Conservation (phyloP, 768 basidiomycete species). For the Cystofilobasidium capitatum region DNA sequence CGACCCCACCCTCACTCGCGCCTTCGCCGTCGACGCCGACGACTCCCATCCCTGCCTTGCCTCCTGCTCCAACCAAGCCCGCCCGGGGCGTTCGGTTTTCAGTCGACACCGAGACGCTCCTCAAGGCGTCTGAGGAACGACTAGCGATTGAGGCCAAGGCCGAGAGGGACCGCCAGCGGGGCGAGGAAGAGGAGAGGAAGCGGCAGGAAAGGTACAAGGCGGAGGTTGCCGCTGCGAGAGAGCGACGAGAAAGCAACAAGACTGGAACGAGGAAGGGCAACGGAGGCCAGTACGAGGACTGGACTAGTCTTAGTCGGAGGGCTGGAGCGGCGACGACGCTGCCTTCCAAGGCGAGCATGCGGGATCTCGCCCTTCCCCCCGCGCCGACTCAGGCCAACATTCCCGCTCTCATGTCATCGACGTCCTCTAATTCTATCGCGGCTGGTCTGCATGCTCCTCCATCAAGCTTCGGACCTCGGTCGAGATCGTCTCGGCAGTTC, state of each 20-base stretch:
- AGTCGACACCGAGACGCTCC: conserved; percentile 9
- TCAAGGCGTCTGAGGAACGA: neutral
- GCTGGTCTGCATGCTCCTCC: neutral
- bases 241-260: conserved; percentile 18
- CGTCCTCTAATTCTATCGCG: neutral
- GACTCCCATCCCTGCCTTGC: neutral
- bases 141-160: conserved; percentile 7
- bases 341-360: conserved; percentile 11
- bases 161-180: conserved; percentile 5
- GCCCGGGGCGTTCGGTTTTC: conserved; percentile 15
- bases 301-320: neutral
- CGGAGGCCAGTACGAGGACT: conserved; percentile 19
- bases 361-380: neutral
- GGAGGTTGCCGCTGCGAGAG: conserved; percentile 14
- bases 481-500: neutral
- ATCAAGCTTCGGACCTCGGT: neutral
- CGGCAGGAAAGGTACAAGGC: conserved; percentile 8
- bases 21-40: neutral
- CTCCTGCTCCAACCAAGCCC: neutral
- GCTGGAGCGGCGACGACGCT: neutral
- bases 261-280: conserved; percentile 17
- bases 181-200: conserved; percentile 15
- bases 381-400: neutral
- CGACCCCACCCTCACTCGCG: neutral
- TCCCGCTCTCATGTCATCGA: neutral